phyloP scores from a whole-genome alignment of 2,329 filamentous ascomycete genomes.

The Fusarium dlaminii region DNA sequence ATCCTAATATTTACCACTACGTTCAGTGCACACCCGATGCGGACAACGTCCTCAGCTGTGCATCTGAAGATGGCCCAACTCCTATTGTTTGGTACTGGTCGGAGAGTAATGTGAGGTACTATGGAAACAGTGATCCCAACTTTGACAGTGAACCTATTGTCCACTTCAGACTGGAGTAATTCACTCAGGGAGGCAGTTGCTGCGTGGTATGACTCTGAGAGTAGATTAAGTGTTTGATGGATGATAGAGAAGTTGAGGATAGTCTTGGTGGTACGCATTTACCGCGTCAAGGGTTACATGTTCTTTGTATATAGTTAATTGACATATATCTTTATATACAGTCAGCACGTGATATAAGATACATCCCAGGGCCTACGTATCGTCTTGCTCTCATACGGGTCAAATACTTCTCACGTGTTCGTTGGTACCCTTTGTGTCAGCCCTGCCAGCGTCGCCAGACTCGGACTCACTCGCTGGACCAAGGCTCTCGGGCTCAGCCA shows the following conservation, averaged over 20 bases:
- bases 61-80: neutral
- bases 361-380: no score
- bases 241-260: no score
- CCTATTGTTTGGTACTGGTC: neutral
- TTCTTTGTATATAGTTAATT: no score
- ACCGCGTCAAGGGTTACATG: no score
- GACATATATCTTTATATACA: no score
- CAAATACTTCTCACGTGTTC: neutral
- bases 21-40: neutral
- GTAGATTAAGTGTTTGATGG: no score
- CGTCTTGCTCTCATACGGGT: neutral
- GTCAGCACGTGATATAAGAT: no score
- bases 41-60: neutral
- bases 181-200: no score
- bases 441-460: accelerated
- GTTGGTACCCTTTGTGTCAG: neutral
- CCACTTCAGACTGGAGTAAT: no score
- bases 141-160: accelerated
- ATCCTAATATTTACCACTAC: accelerated
- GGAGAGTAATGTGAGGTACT: accelerated
- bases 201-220: no score
- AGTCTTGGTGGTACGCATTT: no score
- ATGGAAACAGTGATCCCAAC: accelerated
- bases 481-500: accelerated
- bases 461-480: accelerated